A percentile compares a stretch with the other conserved stretches of the same genome.
These are phyloP conservation scores for Discostella pseudostelligera DNA, from an alignment of 108 stramenopile species.

Conservation along the genomic window DNA sequence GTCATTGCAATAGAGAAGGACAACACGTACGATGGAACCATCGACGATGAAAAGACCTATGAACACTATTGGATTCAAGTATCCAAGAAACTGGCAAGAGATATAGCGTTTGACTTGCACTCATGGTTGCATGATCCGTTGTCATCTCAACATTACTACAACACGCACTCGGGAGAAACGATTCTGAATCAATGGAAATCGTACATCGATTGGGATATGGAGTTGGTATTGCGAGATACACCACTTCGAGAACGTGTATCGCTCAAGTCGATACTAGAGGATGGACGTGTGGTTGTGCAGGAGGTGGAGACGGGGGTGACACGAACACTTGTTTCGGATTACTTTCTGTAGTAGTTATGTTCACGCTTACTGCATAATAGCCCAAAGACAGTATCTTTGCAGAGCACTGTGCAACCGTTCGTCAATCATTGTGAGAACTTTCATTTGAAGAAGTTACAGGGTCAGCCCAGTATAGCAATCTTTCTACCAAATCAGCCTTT, in stretches of 20 bases:
- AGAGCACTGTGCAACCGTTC: too few species aligned
- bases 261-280: conserved; percentile 37
- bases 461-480: conserved; percentile 14
- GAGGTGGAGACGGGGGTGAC: conserved; percentile 37
- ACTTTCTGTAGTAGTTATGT: conserved; percentile 32
- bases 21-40: conserved; percentile 14
- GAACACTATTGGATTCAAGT: conserved; percentile 39
- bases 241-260: conserved; percentile 35
- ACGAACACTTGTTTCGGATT: conserved; percentile 47
- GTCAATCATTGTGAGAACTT: too few species aligned
- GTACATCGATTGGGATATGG: conserved; percentile 50
- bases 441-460: neutral
- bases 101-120: conserved; percentile 37
- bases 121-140: conserved; percentile 38
- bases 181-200: conserved; percentile 48
- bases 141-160: neutral
- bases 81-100: conserved; percentile 30
- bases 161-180: conserved; percentile 16
- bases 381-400: too few species aligned
- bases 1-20: neutral
- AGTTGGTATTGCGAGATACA: conserved; percentile 40
- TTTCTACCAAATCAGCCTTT: conserved; percentile 37
- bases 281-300: conserved; percentile 43
- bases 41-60: conserved; percentile 1
- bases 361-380: too few species aligned